A percentile compares a stretch with the other conserved stretches of the same genome.
These are phyloP conservation scores for Elongisporangium prolatum DNA, from an alignment of 352 stramenopile species.

Conservation along the genomic window DNA sequence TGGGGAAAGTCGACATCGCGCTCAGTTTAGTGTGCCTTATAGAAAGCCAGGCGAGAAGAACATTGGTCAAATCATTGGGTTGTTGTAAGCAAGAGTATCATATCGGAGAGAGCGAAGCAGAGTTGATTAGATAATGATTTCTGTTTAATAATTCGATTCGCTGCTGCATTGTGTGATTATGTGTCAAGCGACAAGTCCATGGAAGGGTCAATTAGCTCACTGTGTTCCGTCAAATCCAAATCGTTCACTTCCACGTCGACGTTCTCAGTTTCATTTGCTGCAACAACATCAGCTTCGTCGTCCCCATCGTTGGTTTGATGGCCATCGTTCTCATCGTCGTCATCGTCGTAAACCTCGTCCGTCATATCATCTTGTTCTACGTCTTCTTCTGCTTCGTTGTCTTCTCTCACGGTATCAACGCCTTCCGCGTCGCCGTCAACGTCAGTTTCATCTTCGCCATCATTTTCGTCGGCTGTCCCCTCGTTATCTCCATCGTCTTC, in stretches of 20 bases:
- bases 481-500: conserved; percentile 23
- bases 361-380: conserved; percentile 21
- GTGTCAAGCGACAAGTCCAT: conserved; percentile 19
- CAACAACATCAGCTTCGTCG: conserved; percentile 2
- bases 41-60: conserved; percentile 71
- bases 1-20: conserved; percentile 46
- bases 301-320: conserved; percentile 5
- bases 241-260: not conserved
- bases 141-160: conserved; percentile 16
- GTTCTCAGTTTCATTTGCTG: not conserved
- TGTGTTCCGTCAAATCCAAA: not conserved
- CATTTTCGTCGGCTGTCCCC: conserved; percentile 4
- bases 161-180: not conserved
- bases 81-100: conserved; percentile 38
- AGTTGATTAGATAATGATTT: conserved; percentile 7
- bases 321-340: conserved; percentile 11
- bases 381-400: conserved; percentile 34
- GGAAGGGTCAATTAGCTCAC: not conserved
- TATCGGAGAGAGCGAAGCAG: not conserved
- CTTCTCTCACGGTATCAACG: conserved; percentile 27
- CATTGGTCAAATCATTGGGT: conserved; percentile 55
- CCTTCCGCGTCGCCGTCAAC: conserved; percentile 25
- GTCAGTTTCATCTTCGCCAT: conserved; percentile 11
- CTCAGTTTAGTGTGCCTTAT: conserved; percentile 44
- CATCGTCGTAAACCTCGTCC: conserved; percentile 9